Percentiles rank a stretch among this genome's conserved stretches.
Evolutionary conservation across 2,329 filamentous ascomycete species (phyloP).

Genomic region (Emydomyces testavorans): DNA sequence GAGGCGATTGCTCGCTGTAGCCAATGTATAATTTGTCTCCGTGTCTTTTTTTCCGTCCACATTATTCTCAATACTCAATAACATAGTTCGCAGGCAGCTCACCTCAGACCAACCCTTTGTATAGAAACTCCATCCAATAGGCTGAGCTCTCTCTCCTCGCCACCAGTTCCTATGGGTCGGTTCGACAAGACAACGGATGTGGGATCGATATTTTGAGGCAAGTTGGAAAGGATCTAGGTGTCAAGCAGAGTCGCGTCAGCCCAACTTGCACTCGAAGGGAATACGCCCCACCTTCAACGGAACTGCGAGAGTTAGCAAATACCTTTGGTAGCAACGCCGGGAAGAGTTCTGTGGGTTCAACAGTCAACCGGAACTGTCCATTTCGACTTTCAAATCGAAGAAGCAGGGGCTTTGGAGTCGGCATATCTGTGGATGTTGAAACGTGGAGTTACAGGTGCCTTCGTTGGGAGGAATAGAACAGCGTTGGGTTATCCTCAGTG

Average conservation of each 20-base stretch:
- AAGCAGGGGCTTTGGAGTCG: constrained; percentile 50
- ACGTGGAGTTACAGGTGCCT: neutral
- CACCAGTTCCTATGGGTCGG: constrained; percentile 45
- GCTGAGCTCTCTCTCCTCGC: constrained; percentile 44
- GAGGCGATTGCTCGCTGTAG: constrained; percentile 52
- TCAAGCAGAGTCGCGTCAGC: neutral
- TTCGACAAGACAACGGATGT: constrained; percentile 49
- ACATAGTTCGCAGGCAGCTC: too few species aligned
- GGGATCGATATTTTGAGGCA: constrained; percentile 46
- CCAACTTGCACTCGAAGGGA: neutral
- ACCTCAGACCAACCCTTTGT: constrained; percentile 47
- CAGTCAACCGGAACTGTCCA: constrained; percentile 76
- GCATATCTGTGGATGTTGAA: constrained; percentile 23
- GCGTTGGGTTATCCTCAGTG: neutral
- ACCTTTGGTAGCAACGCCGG: constrained; percentile 42
- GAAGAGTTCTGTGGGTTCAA: constrained; percentile 66
- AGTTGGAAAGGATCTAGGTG: constrained; percentile 45
- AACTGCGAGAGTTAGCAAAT: constrained; percentile 6
- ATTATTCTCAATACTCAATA: too few species aligned
- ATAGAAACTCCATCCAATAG: constrained; percentile 46
- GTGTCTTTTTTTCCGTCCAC: constrained; percentile 45
- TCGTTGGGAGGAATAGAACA: neutral
- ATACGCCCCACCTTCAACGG: neutral
- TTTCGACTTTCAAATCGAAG: constrained; percentile 81
- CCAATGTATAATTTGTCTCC: constrained; percentile 83